Evolutionary conservation across 805 yeast genomes (phyloP).

Genomic region (Candida tallmaniae): DNA sequence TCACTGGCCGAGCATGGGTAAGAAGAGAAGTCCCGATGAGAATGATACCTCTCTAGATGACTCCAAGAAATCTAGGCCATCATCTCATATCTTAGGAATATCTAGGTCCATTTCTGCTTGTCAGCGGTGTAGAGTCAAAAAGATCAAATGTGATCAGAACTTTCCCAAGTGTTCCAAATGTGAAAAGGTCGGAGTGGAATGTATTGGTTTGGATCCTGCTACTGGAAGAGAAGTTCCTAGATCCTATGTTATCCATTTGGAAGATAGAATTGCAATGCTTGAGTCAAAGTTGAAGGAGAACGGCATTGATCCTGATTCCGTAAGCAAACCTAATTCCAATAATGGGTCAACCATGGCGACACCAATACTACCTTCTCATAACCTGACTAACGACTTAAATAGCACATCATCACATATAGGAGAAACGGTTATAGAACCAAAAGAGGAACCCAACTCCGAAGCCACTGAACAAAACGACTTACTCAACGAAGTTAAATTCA

Average conservation of each 20-base stretch:
- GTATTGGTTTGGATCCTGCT: slow-evolving; percentile 83
- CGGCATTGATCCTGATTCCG: slow-evolving; percentile 32
- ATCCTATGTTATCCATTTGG: slow-evolving; percentile 69
- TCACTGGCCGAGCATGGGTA: too few species aligned
- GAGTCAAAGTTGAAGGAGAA: slow-evolving; percentile 44
- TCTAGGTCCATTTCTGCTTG: slow-evolving; percentile 79
- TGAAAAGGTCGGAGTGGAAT: slow-evolving; percentile 59
- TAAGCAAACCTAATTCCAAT: not conserved
- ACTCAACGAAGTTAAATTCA: slow-evolving; percentile 10
- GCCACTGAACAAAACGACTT: slow-evolving; percentile 3
- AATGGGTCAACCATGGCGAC: not conserved
- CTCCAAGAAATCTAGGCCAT: slow-evolving; percentile 1
- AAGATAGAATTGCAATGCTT: slow-evolving; percentile 55
- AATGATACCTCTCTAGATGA: too few species aligned
- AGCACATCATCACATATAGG: too few species aligned
- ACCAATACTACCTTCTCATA: not conserved
- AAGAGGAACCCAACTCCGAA: not conserved
- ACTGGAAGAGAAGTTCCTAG: slow-evolving; percentile 86
- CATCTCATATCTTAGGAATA: slow-evolving; percentile 26
- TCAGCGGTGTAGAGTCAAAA: slow-evolving; percentile 69
- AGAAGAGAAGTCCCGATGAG: not conserved
- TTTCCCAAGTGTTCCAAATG: slow-evolving; percentile 67
- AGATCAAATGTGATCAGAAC: slow-evolving; percentile 62
- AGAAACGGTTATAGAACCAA: too few species aligned
- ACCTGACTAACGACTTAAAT: not conserved